A percentile compares a stretch with the other conserved stretches of the same genome.
These are phyloP conservation scores for Aureococcus anophagefferens DNA, from an alignment of 108 stramenopile species.

Conservation along the genomic window DNA sequence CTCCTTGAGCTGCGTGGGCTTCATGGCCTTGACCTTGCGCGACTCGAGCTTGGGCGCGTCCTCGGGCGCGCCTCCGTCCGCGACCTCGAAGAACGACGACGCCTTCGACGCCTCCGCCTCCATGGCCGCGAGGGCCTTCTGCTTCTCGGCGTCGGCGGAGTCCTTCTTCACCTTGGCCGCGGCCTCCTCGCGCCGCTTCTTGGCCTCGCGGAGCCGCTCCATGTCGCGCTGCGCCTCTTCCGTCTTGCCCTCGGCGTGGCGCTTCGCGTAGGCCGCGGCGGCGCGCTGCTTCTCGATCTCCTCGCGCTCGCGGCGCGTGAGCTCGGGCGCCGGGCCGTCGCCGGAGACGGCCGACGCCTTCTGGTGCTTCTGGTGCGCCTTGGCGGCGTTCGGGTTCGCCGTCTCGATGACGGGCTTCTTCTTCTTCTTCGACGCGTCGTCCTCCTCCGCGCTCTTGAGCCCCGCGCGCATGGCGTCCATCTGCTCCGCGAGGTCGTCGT, in stretches of 20 bases:
- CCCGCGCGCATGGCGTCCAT: neutral
- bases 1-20: slow-evolving; percentile 73
- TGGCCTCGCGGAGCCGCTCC: slow-evolving; percentile 68
- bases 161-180: slow-evolving; percentile 51
- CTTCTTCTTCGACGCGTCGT: neutral
- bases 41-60: slow-evolving; percentile 66
- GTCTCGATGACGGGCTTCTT: slow-evolving; percentile 36
- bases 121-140: slow-evolving; percentile 15
- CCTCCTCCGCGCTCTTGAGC: neutral
- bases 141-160: slow-evolving; percentile 39
- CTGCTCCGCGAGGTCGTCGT: neutral
- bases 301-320: slow-evolving; percentile 47
- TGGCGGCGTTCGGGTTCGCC: slow-evolving; percentile 38
- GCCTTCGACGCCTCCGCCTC: neutral
- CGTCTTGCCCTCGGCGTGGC: slow-evolving; percentile 54
- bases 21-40: slow-evolving; percentile 79
- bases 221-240: slow-evolving; percentile 65
- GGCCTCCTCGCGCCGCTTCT: slow-evolving; percentile 58
- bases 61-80: slow-evolving; percentile 30
- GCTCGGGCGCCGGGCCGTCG: slow-evolving; percentile 14
- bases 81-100: neutral
- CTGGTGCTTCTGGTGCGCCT: slow-evolving; percentile 16
- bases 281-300: slow-evolving; percentile 43
- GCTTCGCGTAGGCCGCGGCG: slow-evolving; percentile 45
- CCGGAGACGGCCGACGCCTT: slow-evolving; percentile 35